These are phyloP conservation scores for Volvox africanus DNA, from an alignment of 139 green algal genomes.

Conservation along the genomic window DNA sequence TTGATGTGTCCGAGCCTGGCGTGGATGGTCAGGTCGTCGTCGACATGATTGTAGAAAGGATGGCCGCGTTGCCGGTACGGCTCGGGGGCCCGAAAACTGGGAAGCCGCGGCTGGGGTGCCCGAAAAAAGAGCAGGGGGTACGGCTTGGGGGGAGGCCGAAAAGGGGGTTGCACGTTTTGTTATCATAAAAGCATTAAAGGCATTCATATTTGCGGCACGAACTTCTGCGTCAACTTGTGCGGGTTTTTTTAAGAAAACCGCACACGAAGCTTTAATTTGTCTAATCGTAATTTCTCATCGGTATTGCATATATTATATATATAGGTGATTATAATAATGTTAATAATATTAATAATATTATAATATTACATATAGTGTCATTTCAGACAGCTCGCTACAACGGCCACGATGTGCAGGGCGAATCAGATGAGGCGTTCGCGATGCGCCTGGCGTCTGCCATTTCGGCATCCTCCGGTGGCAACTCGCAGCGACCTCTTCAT, in stretches of 20 bases:
- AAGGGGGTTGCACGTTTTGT: too few species aligned
- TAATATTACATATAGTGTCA: neutral
- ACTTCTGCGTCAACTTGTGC: too few species aligned
- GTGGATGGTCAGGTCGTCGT: neutral
- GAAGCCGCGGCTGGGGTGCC: too few species aligned
- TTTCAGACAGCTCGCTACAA: neutral
- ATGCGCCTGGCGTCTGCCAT: constrained; percentile 30
- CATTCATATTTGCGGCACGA: too few species aligned
- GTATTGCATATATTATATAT: neutral
- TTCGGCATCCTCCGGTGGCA: neutral
- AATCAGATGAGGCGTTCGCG: constrained; percentile 44
- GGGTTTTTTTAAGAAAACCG: neutral
- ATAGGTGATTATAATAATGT: neutral
- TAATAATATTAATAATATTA: neutral
- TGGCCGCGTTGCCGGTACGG: constrained; percentile 35
- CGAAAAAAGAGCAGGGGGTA: too few species aligned
- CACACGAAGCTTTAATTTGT: neutral
- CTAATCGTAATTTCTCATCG: neutral
- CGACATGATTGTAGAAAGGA: neutral
- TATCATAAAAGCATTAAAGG: too few species aligned
- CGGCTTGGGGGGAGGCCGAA: too few species aligned
- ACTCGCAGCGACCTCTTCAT: neutral
- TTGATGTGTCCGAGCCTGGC: neutral
- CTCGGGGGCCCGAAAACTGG: too few species aligned
- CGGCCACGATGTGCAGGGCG: neutral